A percentile compares a stretch with the other conserved stretches of the same genome.
Conservation (phyloP, 2,329 filamentous ascomycete species). For the Neoscytalidium dimidiatum region DNA sequence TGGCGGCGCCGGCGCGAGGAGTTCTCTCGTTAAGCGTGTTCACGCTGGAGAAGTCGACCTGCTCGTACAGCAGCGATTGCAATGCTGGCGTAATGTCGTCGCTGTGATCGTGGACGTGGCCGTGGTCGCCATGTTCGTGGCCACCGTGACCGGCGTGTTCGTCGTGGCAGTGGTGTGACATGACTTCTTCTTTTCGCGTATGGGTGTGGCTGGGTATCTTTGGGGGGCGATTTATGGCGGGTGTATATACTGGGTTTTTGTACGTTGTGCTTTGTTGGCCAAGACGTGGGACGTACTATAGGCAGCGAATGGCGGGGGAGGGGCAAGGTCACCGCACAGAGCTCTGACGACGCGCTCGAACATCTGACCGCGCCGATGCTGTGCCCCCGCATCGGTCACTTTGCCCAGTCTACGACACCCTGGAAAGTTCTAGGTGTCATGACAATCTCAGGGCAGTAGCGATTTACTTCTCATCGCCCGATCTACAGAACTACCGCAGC, state of each 20-base stretch:
- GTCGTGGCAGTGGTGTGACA: slow-evolving; percentile 38
- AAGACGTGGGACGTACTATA: background rate
- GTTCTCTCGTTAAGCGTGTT: slow-evolving; percentile 80
- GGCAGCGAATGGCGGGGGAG: slow-evolving; percentile 12
- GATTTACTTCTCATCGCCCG: background rate
- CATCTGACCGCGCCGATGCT: background rate
- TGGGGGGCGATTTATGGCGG: background rate
- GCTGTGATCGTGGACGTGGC: slow-evolving; percentile 76
- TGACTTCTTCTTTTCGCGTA: background rate
- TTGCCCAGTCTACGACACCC: background rate
- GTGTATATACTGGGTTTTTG: background rate
- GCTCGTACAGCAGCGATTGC: slow-evolving; percentile 86
- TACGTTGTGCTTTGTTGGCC: background rate
- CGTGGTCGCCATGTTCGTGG: slow-evolving; percentile 48
- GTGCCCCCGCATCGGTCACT: background rate
- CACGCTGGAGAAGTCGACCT: slow-evolving; percentile 87
- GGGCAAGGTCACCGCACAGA: background rate
- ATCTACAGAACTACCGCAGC: background rate
- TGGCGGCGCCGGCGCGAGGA: slow-evolving; percentile 67
- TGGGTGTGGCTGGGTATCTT: background rate
- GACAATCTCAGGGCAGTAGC: background rate
- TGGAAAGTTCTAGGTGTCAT: slow-evolving; percentile 1
- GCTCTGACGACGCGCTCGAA: slow-evolving; percentile 3
- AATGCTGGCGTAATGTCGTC: slow-evolving; percentile 91
- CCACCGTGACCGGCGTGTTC: slow-evolving; percentile 53